These are phyloP conservation scores for Pistacia integerrima DNA, from an alignment of 345 rosid genomes.

Conservation along the genomic window DNA sequence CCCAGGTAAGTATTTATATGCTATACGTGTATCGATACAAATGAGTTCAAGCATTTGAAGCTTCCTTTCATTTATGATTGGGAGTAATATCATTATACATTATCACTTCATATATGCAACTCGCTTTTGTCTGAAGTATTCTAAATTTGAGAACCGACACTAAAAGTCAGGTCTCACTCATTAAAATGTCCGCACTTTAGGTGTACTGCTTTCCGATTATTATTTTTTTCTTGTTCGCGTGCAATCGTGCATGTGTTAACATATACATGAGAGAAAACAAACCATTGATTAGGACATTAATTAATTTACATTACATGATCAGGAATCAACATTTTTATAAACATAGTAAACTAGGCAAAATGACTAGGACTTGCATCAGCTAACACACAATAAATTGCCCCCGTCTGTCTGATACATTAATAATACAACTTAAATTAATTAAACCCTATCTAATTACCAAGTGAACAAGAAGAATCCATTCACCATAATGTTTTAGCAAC, in stretches of 20 bases:
- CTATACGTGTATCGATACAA: not conserved
- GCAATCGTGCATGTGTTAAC: conserved; percentile 13
- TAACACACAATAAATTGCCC: conserved; percentile 21
- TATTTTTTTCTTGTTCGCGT: not conserved
- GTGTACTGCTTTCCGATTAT: not conserved
- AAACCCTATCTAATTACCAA: not conserved
- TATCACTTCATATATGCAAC: not conserved
- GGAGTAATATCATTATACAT: too few relatives aligned
- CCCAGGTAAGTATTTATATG: not conserved
- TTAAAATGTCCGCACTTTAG: not conserved
- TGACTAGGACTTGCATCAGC: conserved; percentile 36
- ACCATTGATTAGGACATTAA: not conserved
- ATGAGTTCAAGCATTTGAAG: not conserved
- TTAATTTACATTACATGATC: not conserved
- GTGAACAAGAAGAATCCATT: conserved; percentile 2
- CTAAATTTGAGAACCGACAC: not conserved
- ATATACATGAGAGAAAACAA: not conserved
- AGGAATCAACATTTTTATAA: conserved; percentile 13
- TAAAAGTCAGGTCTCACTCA: not conserved
- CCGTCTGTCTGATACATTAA: conserved; percentile 6
- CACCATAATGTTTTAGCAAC: not conserved
- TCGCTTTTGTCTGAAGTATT: not conserved
- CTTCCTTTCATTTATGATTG: not conserved
- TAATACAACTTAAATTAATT: not conserved
- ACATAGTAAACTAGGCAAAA: conserved; percentile 8